Base-by-base conservation (phyloP, 129 eudicot genomes). In the Scalesia atractyloides region DNA sequence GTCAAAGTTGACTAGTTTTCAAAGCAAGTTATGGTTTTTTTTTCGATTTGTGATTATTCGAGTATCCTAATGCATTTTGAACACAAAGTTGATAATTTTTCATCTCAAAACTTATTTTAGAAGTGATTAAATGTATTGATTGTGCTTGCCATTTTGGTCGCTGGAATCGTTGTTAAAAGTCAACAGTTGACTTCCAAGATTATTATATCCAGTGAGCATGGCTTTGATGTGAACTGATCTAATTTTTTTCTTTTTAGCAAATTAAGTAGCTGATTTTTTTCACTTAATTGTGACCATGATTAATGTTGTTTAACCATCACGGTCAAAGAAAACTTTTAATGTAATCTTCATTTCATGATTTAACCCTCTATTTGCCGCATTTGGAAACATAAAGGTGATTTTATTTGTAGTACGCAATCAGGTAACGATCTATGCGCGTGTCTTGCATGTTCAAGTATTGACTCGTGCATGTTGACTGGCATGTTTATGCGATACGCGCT, bases 1-100 rank as follows among this genome's bases (percentile, higher is more conserved):
- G 81, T 77, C 77, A 71, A 70, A 70, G 9, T 64, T 76, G 48
- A 47, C 70, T 33, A 47, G 18, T 69, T 76, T 76, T 20, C 63
- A 60, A 66, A 69, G n/a, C 47, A 18, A 71, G 16, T 3, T 19
- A 20, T 41, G 46, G 11, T 61, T 41, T 62, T 26, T 68, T 49
- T 30, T 63, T 63, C 66, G 24, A n/a, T 78, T 14, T 39, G 24
- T 70, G 82, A 70, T 78, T 20, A 71, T 62, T 14, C 65, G 34
- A 8, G 46, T 43, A 26, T 71, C 54, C 15, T 46, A n/a, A 57
- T 43, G 63, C 77, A 78, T 71, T 71, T 64, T 19, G 16, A 64
- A 78, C 72, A 33, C 37, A 13, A 43, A 17, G 22, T 17, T 53
- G 46, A 71, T 78, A 24, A 61, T 49, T 69, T 16, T 61, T 18